These are phyloP conservation scores for Leptographium flavum DNA, from an alignment of 2,329 filamentous ascomycete species.

Conservation along the genomic window DNA sequence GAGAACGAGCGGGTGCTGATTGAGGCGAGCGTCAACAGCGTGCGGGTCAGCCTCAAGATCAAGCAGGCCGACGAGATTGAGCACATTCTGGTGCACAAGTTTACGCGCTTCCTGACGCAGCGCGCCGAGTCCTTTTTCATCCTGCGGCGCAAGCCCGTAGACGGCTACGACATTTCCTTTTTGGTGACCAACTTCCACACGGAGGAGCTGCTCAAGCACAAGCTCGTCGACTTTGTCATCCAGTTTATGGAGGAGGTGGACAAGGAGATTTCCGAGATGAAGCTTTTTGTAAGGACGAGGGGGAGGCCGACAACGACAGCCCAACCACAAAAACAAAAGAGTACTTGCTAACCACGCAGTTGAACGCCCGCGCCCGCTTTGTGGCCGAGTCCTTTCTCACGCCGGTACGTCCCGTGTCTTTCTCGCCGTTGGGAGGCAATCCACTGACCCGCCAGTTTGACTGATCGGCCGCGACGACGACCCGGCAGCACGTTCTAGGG, in stretches of 20 bases:
- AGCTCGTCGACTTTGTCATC: constrained; percentile 97
- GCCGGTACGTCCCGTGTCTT: constrained; percentile 28
- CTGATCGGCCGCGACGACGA: neutral
- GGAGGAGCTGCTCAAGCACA: constrained; percentile 97
- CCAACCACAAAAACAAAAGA: too few species aligned
- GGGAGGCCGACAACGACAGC: too few species aligned
- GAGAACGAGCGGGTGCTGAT: constrained; percentile 95
- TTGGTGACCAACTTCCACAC: constrained; percentile 98
- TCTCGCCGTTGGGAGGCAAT: neutral
- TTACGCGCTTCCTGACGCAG: constrained; percentile 91
- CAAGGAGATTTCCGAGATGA: constrained; percentile 99
- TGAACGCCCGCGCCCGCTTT: constrained; percentile 93
- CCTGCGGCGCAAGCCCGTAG: constrained; percentile 83
- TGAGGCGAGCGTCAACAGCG: constrained; percentile 92
- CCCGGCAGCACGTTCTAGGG: too few species aligned
- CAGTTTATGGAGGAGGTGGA: constrained; percentile 99
- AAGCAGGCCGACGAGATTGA: constrained; percentile 99
- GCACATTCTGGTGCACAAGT: constrained; percentile 95
- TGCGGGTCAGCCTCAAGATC: constrained; percentile 95
- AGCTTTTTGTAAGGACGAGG: constrained; percentile 95
- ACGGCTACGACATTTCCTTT: constrained; percentile 98
- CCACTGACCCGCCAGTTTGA: neutral
- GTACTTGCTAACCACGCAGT: constrained; percentile 33
- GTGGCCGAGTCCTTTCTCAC: constrained; percentile 97
- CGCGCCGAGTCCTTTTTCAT: constrained; percentile 96